Base-by-base conservation (phyloP, 106 monocot genomes). In the Triglochin maritima region DNA sequence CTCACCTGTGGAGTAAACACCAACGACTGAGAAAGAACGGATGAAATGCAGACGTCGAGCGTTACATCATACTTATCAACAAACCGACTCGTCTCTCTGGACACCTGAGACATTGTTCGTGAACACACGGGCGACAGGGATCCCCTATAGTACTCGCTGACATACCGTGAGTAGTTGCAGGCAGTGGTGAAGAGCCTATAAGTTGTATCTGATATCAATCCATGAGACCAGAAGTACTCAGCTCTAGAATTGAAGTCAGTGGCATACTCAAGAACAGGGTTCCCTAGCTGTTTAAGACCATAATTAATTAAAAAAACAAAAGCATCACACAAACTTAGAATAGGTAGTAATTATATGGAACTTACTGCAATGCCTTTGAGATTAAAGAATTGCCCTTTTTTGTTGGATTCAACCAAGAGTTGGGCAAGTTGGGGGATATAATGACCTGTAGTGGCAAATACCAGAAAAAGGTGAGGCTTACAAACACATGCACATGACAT, bases 1-100 rank as follows among this genome's bases (percentile, higher is more conserved):
- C n/a, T 80, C 69, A 90, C 95, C 44, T 88, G 85, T 66, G 95
- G 95, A 70, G 64, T 69, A 5, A 96, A 81, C 53, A 79, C 43
- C n/a, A 59, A 46, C 43, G 95, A 90, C 58, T 96, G 95, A 7
- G 90, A 90, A n/a, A 90, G 77, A 69, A 90, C 83, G 2, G 95
- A 96, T 47, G 90, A 87, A 64, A 90, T 81, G 68, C 96, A 98
- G 62, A 98, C 96, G 74, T 98, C 96, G 55, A 98, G 80, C 6
- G 96, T 98, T 56, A 98, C 96, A 69, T 98, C 96, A 49, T 98
- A 98, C 71, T 98, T 98, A 73, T 98, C 96, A 6, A 98, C 96
- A 47, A 98, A 98, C 77, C 88, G 68, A 56, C 96, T 98, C 17
- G 91, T 98, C 79, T 98, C 96, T 57, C 66, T 83, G 14, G 88